These are phyloP conservation scores for Pinus taeda DNA, from an alignment of 75 land plant genomes.

Conservation along the genomic window DNA sequence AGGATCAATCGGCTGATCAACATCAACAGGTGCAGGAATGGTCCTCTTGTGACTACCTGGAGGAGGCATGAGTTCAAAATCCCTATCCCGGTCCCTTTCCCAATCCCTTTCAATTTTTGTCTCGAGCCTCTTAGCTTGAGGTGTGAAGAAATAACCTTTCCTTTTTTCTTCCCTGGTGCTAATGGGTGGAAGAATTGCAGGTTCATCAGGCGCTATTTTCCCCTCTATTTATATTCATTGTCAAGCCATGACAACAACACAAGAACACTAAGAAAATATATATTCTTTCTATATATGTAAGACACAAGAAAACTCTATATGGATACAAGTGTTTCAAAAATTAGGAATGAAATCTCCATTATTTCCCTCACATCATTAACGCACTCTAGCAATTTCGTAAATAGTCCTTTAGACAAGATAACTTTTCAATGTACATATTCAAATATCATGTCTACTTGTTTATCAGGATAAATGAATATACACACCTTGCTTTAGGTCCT, in stretches of 20 bases:
- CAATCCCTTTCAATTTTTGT: slow-evolving; percentile 58
- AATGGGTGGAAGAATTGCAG: slow-evolving; percentile 73
- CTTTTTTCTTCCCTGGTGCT: slow-evolving; percentile 66
- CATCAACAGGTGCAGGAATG: slow-evolving; percentile 64
- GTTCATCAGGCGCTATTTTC: slow-evolving; percentile 84
- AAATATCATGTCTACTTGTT: not conserved
- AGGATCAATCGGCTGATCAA: slow-evolving; percentile 96
- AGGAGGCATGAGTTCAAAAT: slow-evolving; percentile 98
- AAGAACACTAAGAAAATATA: not conserved
- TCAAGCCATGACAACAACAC: not conserved
- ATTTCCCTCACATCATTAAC: not conserved
- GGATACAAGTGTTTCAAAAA: not conserved
- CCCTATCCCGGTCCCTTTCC: slow-evolving; percentile 87
- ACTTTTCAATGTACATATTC: not conserved
- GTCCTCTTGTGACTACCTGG: slow-evolving; percentile 88
- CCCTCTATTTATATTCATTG: slow-evolving; percentile 60
- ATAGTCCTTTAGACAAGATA: too few species aligned
- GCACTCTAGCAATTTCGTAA: too few species aligned
- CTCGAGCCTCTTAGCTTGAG: slow-evolving; percentile 68
- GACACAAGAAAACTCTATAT: not conserved
- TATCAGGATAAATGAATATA: not conserved
- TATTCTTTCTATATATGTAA: not conserved
- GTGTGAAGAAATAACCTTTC: slow-evolving; percentile 53
- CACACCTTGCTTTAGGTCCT: slow-evolving; percentile 94
- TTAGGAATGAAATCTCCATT: not conserved